Conservation (phyloP, 768 basidiomycete species). For the Mycena indigotica region DNA sequence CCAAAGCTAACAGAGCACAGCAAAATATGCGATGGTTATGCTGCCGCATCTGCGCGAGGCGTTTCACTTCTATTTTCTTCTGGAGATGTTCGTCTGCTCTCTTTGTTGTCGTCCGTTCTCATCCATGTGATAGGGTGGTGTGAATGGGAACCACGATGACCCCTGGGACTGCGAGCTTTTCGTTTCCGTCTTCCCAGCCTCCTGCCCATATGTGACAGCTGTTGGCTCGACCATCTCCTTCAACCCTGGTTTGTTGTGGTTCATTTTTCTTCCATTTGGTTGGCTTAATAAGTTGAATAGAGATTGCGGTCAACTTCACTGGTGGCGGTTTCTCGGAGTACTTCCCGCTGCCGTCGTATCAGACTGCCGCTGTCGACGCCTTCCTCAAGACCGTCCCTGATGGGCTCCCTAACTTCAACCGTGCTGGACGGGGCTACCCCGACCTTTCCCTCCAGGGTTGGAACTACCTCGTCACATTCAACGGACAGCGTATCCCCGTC, state of each 20-base stretch:
- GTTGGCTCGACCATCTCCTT: constrained; percentile 24
- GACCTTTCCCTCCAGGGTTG: constrained; percentile 7
- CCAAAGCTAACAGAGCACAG: no score
- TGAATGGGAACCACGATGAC: constrained; percentile 5
- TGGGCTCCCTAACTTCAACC: constrained; percentile 44
- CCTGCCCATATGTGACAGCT: constrained; percentile 26
- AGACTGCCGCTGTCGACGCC: constrained; percentile 32
- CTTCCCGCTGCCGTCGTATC: constrained; percentile 38
- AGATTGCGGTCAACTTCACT: constrained; percentile 17
- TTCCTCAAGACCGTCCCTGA: constrained; percentile 36
- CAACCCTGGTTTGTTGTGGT: constrained; percentile 2
- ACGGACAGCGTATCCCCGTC: constrained; percentile 7
- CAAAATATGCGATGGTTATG: constrained; percentile 50
- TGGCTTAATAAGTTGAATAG: background rate
- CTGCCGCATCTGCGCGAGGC: constrained; percentile 34
- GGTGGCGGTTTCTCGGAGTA: constrained; percentile 21
- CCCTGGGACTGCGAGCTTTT: constrained; percentile 2
- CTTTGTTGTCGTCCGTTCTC: background rate
- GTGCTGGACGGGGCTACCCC: constrained; percentile 27
- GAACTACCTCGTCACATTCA: background rate
- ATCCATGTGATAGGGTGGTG: constrained; percentile 15
- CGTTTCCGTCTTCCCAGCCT: constrained; percentile 14
- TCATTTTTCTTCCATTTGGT: background rate
- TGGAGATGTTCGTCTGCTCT: constrained; percentile 3
- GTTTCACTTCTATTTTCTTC: constrained; percentile 14